These are phyloP conservation scores for Coelastrella sp. DNA, from an alignment of 139 green algal species.

Conservation along the genomic window DNA sequence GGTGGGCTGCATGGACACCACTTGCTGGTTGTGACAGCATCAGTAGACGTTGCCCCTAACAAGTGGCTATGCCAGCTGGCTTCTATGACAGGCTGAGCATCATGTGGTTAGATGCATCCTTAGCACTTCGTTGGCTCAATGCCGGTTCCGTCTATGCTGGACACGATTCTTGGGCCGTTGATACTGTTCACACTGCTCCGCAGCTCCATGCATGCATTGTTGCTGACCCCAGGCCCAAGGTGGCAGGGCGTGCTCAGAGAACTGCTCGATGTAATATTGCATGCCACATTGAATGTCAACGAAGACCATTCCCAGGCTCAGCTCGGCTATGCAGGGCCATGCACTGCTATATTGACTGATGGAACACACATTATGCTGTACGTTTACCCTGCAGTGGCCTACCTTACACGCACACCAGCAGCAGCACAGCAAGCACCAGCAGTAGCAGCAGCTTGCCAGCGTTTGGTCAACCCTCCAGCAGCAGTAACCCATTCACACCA, in stretches of 20 bases:
- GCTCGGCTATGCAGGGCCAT: not conserved
- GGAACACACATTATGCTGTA: not conserved
- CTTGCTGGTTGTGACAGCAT: not conserved
- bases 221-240: too few relatives aligned
- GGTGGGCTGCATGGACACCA: not conserved
- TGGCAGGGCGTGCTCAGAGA: too few relatives aligned
- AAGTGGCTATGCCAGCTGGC: not conserved
- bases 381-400: slow-evolving; percentile 22
- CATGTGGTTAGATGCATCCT: too few relatives aligned
- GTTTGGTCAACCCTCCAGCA: slow-evolving; percentile 13
- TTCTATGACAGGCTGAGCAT: too few relatives aligned
- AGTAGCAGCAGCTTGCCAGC: slow-evolving; percentile 20
- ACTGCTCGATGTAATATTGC: too few relatives aligned
- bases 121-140: too few relatives aligned
- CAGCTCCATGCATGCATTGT: too few relatives aligned
- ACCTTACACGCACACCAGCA: not conserved
- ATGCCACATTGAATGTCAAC: too few relatives aligned
- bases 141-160: too few relatives aligned
- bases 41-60: not conserved
- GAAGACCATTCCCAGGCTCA: not conserved
- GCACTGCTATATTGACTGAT: not conserved
- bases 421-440: slow-evolving; percentile 15
- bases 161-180: too few relatives aligned
- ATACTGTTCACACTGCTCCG: too few relatives aligned
- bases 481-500: slow-evolving; percentile 35